A percentile compares a stretch with the other conserved stretches of the same genome.
Conservation (phyloP, 805 yeast species). For the Blastobotrys mokoenaii region DNA sequence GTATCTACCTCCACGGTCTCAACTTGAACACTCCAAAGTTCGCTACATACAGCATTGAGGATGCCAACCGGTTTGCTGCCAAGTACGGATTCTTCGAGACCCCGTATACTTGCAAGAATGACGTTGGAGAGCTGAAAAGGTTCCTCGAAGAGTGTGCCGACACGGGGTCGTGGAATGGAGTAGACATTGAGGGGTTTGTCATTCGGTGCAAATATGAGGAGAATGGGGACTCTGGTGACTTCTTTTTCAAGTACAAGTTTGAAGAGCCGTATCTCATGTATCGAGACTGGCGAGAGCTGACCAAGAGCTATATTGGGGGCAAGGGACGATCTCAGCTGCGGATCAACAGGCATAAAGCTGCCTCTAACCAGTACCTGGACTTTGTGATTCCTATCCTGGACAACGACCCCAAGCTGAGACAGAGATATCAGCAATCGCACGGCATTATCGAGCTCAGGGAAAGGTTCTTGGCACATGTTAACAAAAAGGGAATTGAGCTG, state of each 20-base stretch:
- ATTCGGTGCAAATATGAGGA: constrained; percentile 46
- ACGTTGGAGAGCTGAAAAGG: constrained; percentile 34
- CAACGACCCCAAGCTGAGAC: constrained; percentile 37
- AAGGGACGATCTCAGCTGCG: constrained; percentile 16
- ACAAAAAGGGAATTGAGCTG: constrained; percentile 53
- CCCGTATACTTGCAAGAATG: constrained; percentile 35
- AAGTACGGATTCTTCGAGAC: constrained; percentile 65
- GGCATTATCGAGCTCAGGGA: constrained; percentile 74
- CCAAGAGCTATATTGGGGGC: constrained; percentile 45
- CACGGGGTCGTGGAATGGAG: constrained; percentile 61
- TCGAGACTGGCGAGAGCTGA: constrained; percentile 83
- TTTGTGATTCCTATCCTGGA: constrained; percentile 54
- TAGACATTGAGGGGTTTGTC: constrained; percentile 91
- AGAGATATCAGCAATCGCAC: constrained; percentile 43
- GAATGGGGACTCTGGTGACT: constrained; percentile 33
- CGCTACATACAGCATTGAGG: constrained; percentile 51
- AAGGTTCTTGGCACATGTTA: constrained; percentile 45
- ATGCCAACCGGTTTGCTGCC: constrained; percentile 52
- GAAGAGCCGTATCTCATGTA: constrained; percentile 92
- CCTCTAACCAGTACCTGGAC: constrained; percentile 47
- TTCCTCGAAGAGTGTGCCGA: constrained; percentile 50
- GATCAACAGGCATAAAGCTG: constrained; percentile 20
- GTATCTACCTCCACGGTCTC: constrained; percentile 84
- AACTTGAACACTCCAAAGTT: constrained; percentile 61
- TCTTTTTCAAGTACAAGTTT: constrained; percentile 86